These are phyloP conservation scores for Saturnispora halmiae DNA, from an alignment of 805 yeast species.

Conservation along the genomic window DNA sequence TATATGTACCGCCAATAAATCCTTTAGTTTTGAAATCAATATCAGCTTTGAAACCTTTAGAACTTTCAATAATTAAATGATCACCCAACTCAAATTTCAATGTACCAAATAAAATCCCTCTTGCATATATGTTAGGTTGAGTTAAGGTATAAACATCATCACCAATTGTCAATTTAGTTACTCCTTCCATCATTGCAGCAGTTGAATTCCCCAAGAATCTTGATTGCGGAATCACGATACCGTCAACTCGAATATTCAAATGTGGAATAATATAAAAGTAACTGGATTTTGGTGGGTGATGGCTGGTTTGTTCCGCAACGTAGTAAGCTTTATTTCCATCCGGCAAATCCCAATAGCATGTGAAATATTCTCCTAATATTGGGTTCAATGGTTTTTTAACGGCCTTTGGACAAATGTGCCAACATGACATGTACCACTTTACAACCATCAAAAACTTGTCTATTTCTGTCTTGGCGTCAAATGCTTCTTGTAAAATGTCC, in stretches of 20 bases:
- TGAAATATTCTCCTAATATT: slow-evolving; percentile 81
- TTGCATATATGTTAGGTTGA: slow-evolving; percentile 94
- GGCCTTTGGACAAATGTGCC: slow-evolving; percentile 99
- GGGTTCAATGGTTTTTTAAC: slow-evolving; percentile 97
- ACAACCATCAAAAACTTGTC: slow-evolving; percentile 67
- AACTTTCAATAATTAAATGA: slow-evolving; percentile 68
- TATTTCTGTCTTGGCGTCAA: slow-evolving; percentile 39
- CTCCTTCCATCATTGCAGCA: slow-evolving; percentile 95
- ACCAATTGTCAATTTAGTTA: slow-evolving; percentile 59
- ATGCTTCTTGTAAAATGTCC: slow-evolving; percentile 61
- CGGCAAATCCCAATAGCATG: slow-evolving; percentile 87
- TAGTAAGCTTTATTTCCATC: slow-evolving; percentile 64
- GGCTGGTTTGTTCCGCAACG: slow-evolving; percentile 90
- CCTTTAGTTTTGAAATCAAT: slow-evolving; percentile 95
- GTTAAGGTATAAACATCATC: slow-evolving; percentile 76
- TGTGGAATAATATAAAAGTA: slow-evolving; percentile 85
- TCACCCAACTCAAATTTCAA: slow-evolving; percentile 90
- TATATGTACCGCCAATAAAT: slow-evolving; percentile 84
- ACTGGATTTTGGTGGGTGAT: slow-evolving; percentile 96
- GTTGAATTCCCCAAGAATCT: slow-evolving; percentile 90
- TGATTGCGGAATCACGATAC: slow-evolving; percentile 79
- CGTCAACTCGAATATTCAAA: slow-evolving; percentile 76
- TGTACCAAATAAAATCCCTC: slow-evolving; percentile 88
- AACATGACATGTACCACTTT: slow-evolving; percentile 87
- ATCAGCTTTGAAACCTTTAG: slow-evolving; percentile 52